These are phyloP conservation scores for Schizothecium vesticola DNA, from an alignment of 495 filamentous ascomycete species.

Conservation along the genomic window DNA sequence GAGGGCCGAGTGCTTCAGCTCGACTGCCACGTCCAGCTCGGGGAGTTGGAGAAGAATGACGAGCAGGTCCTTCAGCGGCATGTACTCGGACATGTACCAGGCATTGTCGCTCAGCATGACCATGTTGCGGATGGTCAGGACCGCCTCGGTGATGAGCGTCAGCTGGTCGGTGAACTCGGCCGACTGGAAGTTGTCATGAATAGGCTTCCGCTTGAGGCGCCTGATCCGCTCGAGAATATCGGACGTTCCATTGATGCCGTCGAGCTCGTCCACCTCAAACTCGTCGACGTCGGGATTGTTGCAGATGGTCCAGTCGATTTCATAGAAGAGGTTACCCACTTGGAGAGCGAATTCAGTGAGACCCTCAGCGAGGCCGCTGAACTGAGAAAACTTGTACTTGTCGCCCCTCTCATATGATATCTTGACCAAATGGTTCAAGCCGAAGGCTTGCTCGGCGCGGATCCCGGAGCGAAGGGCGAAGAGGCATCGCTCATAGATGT, in stretches of 20 bases:
- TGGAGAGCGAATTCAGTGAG: constrained; percentile 78
- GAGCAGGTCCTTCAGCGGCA: constrained; percentile 70
- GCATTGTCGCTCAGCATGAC: constrained; percentile 86
- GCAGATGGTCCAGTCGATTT: constrained; percentile 73
- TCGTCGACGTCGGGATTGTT: constrained; percentile 56
- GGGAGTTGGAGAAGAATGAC: constrained; percentile 77
- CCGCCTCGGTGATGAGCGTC: constrained; percentile 76
- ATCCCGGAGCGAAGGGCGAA: constrained; percentile 74
- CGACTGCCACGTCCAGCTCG: constrained; percentile 63
- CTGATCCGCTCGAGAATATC: constrained; percentile 66
- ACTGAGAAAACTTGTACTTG: constrained; percentile 90
- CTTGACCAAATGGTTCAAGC: constrained; percentile 86
- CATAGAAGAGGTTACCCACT: constrained; percentile 67
- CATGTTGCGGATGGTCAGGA: constrained; percentile 88
- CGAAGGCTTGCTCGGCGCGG: constrained; percentile 77
- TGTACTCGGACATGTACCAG: constrained; percentile 65
- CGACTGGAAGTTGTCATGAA: constrained; percentile 69
- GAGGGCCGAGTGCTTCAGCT: constrained; percentile 85
- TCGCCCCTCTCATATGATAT: constrained; percentile 92
- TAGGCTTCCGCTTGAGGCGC: constrained; percentile 44
- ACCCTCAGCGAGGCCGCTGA: constrained; percentile 82
- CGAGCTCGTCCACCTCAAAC: constrained; percentile 51
- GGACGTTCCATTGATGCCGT: constrained; percentile 70
- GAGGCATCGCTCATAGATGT: constrained; percentile 84
- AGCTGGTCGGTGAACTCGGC: constrained; percentile 65